These are phyloP conservation scores for Purpureocillium takamizusanense DNA, from an alignment of 2,329 filamentous ascomycete genomes.

Conservation along the genomic window DNA sequence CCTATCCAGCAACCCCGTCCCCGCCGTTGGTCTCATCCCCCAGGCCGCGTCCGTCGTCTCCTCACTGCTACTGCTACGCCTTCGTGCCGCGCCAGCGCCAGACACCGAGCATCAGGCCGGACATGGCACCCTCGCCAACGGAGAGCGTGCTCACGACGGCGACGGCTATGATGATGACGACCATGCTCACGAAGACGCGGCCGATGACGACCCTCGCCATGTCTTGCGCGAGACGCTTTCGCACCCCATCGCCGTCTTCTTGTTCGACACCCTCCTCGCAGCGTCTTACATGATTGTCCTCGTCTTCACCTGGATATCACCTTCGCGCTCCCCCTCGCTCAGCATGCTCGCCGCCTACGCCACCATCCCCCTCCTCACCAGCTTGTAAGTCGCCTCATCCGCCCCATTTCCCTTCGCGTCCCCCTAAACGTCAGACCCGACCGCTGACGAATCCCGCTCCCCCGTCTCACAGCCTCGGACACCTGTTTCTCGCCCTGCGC, in stretches of 20 bases:
- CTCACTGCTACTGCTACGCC: slow-evolving; percentile 14
- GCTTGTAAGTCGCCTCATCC: slow-evolving; percentile 22
- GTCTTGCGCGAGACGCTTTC: slow-evolving; percentile 6
- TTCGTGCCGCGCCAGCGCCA: background rate
- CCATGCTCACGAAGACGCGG: too few species aligned
- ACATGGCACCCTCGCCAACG: too few species aligned
- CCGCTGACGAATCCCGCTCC: too few species aligned
- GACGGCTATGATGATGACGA: slow-evolving; percentile 3
- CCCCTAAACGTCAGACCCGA: background rate
- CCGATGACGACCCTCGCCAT: slow-evolving; percentile 4
- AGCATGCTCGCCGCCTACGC: slow-evolving; percentile 33
- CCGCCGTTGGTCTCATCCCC: slow-evolving; percentile 29
- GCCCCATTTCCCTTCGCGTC: background rate
- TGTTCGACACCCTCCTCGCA: slow-evolving; percentile 25
- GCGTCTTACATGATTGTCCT: slow-evolving; percentile 27
- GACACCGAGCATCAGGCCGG: too few species aligned
- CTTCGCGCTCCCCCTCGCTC: slow-evolving; percentile 16
- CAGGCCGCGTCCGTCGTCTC: slow-evolving; percentile 24
- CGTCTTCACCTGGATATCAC: slow-evolving; percentile 29
- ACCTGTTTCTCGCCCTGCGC: slow-evolving; percentile 26
- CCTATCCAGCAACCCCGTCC: slow-evolving; percentile 22
- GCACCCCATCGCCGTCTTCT: slow-evolving; percentile 28
- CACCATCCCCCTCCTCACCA: slow-evolving; percentile 30
- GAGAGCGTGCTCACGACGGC: slow-evolving; percentile 2
- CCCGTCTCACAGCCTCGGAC: slow-evolving; percentile 20